Conservation (phyloP, 1,139 yeast genomes). For the Taphrina betulina region DNA sequence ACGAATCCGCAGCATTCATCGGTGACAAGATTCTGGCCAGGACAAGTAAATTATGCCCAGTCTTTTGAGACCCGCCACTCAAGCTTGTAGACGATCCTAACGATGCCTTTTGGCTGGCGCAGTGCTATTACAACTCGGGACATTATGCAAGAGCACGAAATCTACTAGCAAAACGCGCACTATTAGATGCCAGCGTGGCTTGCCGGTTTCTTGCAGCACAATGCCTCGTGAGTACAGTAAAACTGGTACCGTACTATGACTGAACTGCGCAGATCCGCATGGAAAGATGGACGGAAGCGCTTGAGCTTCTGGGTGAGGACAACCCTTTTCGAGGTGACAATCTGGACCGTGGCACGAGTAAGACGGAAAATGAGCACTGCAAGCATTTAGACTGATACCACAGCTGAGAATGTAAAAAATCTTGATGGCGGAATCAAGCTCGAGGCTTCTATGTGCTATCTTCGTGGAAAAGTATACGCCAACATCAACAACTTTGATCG, state of each 20-base stretch:
- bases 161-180: slow-evolving; percentile 49
- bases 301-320: slow-evolving; percentile 78
- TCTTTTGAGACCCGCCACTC: no score
- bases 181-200: slow-evolving; percentile 56
- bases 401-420: no score
- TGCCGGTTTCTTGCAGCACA: slow-evolving; percentile 82
- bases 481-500: slow-evolving; percentile 79
- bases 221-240: slow-evolving; percentile 52
- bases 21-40: slow-evolving; percentile 86
- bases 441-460: slow-evolving; percentile 82
- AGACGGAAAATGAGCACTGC: no score
- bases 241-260: no score
- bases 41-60: slow-evolving; percentile 44
- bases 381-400: not conserved
- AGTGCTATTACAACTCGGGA: slow-evolving; percentile 73
- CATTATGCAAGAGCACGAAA: slow-evolving; percentile 77
- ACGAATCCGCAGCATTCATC: slow-evolving; percentile 81
- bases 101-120: slow-evolving; percentile 96
- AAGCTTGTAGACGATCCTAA: slow-evolving; percentile 65
- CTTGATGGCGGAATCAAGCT: slow-evolving; percentile 44
- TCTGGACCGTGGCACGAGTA: slow-evolving; percentile 13
- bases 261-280: slow-evolving; percentile 52
- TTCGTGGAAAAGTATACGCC: slow-evolving; percentile 80
- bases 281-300: slow-evolving; percentile 84
- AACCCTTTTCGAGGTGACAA: slow-evolving; percentile 57